Conservation (phyloP, 2,329 filamentous ascomycete species). For the Colletotrichum sp. region DNA sequence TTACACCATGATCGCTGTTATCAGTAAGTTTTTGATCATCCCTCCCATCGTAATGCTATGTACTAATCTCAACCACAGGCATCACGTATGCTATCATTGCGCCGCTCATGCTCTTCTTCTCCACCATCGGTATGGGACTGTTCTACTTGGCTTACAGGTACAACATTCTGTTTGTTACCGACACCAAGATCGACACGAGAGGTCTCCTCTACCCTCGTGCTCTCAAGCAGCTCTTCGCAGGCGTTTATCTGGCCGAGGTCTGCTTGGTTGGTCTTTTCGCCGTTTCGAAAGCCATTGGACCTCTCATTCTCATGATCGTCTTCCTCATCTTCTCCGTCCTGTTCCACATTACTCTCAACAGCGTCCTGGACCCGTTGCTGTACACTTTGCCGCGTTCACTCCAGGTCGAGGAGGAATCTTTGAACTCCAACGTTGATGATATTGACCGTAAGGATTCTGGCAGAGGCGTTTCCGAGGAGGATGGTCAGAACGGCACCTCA, state of each 20-base stretch:
- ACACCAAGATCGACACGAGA: slow-evolving; percentile 82
- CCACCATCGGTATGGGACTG: slow-evolving; percentile 74
- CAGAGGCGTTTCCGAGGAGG: slow-evolving; percentile 16
- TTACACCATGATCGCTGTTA: slow-evolving; percentile 76
- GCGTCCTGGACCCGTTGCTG: slow-evolving; percentile 74
- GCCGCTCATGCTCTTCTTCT: slow-evolving; percentile 82
- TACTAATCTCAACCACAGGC: slow-evolving; percentile 34
- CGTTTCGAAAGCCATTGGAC: slow-evolving; percentile 70
- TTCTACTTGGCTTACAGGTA: slow-evolving; percentile 89
- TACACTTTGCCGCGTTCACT: slow-evolving; percentile 72
- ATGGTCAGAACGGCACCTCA: slow-evolving; percentile 20
- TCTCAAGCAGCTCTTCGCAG: slow-evolving; percentile 83
- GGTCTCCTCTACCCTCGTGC: slow-evolving; percentile 88
- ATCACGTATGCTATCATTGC: slow-evolving; percentile 86
- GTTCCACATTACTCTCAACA: slow-evolving; percentile 75
- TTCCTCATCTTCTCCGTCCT: slow-evolving; percentile 79
- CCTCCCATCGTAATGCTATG: fast-evolving
- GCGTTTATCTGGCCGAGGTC: slow-evolving; percentile 80
- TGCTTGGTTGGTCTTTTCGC: slow-evolving; percentile 84
- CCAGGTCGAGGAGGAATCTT: slow-evolving; percentile 44
- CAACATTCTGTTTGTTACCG: slow-evolving; percentile 83
- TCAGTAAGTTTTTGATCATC: slow-evolving; percentile 50
- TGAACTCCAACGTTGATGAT: slow-evolving; percentile 24
- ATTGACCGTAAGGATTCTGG: slow-evolving; percentile 21
- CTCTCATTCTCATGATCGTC: slow-evolving; percentile 75